Evolutionary conservation across 805 yeast genomes (phyloP), one percentile per base, ranked within the genome.

Genomic region (Kluyveromyces siamensis): DNA sequence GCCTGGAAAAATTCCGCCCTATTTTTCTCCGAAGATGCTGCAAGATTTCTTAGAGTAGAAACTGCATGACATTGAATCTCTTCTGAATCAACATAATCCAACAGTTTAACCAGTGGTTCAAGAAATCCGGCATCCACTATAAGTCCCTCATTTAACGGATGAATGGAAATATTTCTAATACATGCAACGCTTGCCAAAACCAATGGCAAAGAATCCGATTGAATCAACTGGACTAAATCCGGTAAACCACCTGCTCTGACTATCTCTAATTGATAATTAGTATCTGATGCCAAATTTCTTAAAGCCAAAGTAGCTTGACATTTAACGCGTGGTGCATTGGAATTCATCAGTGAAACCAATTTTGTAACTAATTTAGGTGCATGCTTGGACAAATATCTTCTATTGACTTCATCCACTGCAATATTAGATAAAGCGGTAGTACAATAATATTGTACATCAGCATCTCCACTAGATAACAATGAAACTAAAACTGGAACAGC

Each of bases 11-110:
- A 80, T 44, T 93, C 96, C 57, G 85, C 76, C 72, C 97, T 82
- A 62, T 91, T 91, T 65, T 88, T 81, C 71, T 93, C 98, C 40
- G 93, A 82, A 46, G 93, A 82, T 5, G 99, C 99, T 18, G 99
- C 99, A 58, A 93, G 76, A 66, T 93, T 93, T 68, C 99, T 80
- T 62, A 93, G 75, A 8, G 98, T 90, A 2, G 97, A 90, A 27
- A 93, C 96, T 2, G 98, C 95, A 69, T 93, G 99, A 66, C 99
- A 93, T 71, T 91, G 96, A 55, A 93, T 91, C 70, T 93, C 99
- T 66, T 91, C 96, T 56, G 87, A 85, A 60, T 87, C 96, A 46
- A 80, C 78, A 66, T 83, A 87, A 64, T 84, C 90, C 55, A 93
- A 79, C 52, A 93, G 73, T 9, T 82, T 77, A 16, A 93, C 96